A percentile compares a stretch with the other conserved stretches of the same genome.
These are phyloP conservation scores for Leccinum subgranulosum DNA, from an alignment of 768 basidiomycete genomes.

Conservation along the genomic window DNA sequence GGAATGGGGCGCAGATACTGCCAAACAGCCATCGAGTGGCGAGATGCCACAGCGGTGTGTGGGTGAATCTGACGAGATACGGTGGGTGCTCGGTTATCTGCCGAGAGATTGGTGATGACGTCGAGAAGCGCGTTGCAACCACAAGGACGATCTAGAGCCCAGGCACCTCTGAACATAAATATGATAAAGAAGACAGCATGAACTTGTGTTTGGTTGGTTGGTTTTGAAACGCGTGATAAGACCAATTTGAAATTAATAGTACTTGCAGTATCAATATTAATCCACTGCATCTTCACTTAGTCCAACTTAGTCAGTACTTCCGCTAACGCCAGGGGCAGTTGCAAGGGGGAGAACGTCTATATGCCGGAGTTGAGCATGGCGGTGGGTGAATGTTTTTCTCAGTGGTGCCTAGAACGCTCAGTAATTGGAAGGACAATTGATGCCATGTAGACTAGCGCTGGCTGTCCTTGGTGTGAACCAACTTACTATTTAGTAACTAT, in stretches of 20 bases:
- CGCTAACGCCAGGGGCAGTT: neutral
- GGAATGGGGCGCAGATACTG: neutral
- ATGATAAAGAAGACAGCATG: neutral
- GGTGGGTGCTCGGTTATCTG: neutral
- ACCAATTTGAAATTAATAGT: neutral
- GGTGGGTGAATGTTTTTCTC: neutral
- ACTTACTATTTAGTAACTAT: neutral
- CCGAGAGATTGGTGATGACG: neutral
- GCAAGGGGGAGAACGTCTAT: neutral
- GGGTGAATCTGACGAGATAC: neutral
- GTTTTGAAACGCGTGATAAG: neutral
- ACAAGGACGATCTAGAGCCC: neutral
- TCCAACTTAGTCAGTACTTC: neutral
- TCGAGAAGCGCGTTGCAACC: neutral
- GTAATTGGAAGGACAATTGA: neutral
- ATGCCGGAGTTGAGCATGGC: neutral
- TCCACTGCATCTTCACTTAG: neutral
- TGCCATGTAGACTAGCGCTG: neutral
- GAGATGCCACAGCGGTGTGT: neutral
- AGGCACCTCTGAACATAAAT: neutral
- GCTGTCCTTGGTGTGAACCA: neutral
- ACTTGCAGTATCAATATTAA: neutral
- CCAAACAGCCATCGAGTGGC: neutral
- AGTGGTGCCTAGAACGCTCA: neutral
- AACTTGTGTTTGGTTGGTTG: neutral